Percentiles rank a stretch among this genome's conserved stretches.
These are phyloP conservation scores for Domatiomyces globalis DNA, from an alignment of 2,329 filamentous ascomycete genomes.

Conservation along the genomic window DNA sequence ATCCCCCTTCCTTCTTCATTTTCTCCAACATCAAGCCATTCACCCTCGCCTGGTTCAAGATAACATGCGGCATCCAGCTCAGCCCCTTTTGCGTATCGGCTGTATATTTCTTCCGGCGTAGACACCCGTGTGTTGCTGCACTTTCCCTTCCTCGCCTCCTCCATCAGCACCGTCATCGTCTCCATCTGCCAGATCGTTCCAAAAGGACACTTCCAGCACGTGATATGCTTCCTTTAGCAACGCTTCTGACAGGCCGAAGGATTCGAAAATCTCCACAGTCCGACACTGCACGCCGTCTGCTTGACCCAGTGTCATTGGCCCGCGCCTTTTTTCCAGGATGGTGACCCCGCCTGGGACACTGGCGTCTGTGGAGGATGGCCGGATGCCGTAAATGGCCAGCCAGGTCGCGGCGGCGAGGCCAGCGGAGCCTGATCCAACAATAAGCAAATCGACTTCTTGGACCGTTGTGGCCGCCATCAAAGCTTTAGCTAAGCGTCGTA, in stretches of 20 bases:
- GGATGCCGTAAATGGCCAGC: conserved; percentile 44
- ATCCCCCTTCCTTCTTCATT: conserved; percentile 31
- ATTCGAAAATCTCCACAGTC: conserved; percentile 49
- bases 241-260: conserved; percentile 41
- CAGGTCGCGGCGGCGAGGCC: conserved; percentile 48
- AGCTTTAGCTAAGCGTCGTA: not conserved
- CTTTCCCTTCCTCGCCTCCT: not conserved
- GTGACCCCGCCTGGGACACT: conserved; percentile 2
- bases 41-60: conserved; percentile 42
- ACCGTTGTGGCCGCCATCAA: not conserved
- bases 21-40: conserved; percentile 40
- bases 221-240: conserved; percentile 45
- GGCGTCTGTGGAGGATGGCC: not conserved
- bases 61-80: conserved; percentile 42
- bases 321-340: conserved; percentile 43
- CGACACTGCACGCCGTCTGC: conserved; percentile 50
- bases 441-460: conserved; percentile 39
- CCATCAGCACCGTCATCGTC: conserved; percentile 5
- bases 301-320: conserved; percentile 44
- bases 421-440: conserved; percentile 48
- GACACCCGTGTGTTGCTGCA: conserved; percentile 19
- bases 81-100: conserved; percentile 42
- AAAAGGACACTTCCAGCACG: conserved; percentile 45
- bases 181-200: conserved; percentile 27
- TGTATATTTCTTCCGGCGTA: conserved; percentile 35